Evolutionary conservation across 768 basidiomycete species (phyloP).

Genomic region (Asterophora parasitica): DNA sequence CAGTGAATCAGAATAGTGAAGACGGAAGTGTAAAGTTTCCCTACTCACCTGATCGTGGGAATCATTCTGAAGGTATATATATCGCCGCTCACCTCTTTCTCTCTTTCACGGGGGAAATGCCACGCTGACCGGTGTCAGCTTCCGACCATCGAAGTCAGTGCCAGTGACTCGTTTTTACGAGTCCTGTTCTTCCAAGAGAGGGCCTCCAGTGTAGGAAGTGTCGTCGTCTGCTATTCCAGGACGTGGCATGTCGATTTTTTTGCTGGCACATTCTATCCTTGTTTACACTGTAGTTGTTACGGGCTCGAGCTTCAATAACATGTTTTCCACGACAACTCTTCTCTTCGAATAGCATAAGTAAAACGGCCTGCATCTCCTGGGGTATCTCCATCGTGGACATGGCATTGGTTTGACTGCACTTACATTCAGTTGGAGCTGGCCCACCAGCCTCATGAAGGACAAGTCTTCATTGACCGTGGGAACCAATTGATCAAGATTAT

Average conservation of each 20-base stretch:
- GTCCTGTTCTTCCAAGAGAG: conserved; percentile 54
- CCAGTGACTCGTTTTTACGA: conserved; percentile 47
- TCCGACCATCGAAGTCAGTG: conserved; percentile 58
- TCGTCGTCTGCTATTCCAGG: conserved; percentile 42
- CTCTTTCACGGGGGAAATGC: conserved; percentile 46
- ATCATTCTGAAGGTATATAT: conserved; percentile 26
- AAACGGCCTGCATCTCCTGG: no score
- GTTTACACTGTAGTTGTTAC: background rate
- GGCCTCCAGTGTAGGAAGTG: conserved; percentile 59
- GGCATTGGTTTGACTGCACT: no score
- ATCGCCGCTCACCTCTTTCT: conserved; percentile 1
- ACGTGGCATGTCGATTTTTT: conserved; percentile 59
- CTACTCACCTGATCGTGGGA: conserved; percentile 37
- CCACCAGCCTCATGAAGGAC: no score
- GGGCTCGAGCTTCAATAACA: background rate
- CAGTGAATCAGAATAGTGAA: background rate
- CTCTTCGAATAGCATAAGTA: no score
- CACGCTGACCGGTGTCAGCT: conserved; percentile 58
- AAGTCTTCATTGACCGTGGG: conserved; percentile 11
- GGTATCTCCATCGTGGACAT: no score
- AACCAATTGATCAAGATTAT: conserved; percentile 16
- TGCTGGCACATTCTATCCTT: conserved; percentile 42
- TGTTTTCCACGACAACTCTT: background rate
- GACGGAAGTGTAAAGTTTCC: background rate
- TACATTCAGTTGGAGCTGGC: no score